Percentiles rank a stretch among this genome's conserved stretches.
Evolutionary conservation across 1,139 yeast species (phyloP).

Genomic region (Kurtzmaniella quercitrusa): DNA sequence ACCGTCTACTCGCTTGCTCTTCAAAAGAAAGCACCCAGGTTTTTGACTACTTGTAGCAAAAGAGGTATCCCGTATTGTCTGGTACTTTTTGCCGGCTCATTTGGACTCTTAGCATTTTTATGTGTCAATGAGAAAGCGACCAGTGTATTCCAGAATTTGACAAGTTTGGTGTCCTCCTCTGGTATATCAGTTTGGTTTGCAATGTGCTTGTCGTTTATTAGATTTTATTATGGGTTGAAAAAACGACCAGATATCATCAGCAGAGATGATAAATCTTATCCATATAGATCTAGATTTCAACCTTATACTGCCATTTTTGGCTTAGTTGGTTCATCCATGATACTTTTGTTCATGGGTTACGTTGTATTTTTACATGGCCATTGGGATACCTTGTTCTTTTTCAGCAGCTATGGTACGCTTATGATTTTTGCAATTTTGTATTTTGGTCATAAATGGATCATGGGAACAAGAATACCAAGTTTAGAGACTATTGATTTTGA

Average conservation of each 20-base stretch:
- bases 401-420: constrained; percentile 65
- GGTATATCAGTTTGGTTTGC: constrained; percentile 80
- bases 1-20: constrained; percentile 72
- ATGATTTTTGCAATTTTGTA: constrained; percentile 53
- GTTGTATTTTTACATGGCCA: constrained; percentile 56
- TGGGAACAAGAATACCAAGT: constrained; percentile 55
- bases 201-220: constrained; percentile 66
- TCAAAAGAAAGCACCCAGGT: constrained; percentile 62
- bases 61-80: constrained; percentile 73
- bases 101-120: constrained; percentile 59
- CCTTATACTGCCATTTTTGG: constrained; percentile 74
- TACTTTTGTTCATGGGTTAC: constrained; percentile 67
- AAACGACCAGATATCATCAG: constrained; percentile 62
- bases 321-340: constrained; percentile 46
- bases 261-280: constrained; percentile 64
- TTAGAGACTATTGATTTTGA: constrained; percentile 71
- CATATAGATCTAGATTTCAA: constrained; percentile 72
- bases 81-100: constrained; percentile 56
- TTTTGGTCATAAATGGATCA: constrained; percentile 48
- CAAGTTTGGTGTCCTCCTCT: constrained; percentile 63
- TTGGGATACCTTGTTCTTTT: constrained; percentile 63
- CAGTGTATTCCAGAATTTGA: constrained; percentile 60
- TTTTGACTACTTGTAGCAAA: constrained; percentile 56
- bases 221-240: constrained; percentile 68
- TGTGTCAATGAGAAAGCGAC: constrained; percentile 58